Evolutionary conservation across 352 stramenopile genomes (phyloP).

Genomic region (Globisporangium viniferum): DNA sequence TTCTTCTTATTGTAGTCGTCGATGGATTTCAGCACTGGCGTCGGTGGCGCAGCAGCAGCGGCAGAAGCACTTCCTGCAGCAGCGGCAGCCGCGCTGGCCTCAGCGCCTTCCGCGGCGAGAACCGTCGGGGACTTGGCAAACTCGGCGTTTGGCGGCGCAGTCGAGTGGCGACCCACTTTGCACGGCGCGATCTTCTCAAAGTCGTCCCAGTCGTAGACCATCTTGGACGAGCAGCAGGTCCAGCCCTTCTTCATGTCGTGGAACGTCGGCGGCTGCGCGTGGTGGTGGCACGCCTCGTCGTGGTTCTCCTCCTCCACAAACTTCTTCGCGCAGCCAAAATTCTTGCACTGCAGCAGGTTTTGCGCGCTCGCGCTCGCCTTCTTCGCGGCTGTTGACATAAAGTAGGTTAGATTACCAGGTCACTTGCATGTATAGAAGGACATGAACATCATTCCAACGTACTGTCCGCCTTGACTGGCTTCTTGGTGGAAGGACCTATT

Average conservation of each 20-base stretch:
- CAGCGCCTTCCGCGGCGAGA: slow-evolving; percentile 49
- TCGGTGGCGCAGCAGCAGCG: slow-evolving; percentile 18
- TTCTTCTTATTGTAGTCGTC: slow-evolving; percentile 92
- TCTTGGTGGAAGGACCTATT: slow-evolving; percentile 44
- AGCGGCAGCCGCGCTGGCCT: slow-evolving; percentile 13
- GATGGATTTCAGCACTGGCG: slow-evolving; percentile 85
- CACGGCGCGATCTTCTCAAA: slow-evolving; percentile 89
- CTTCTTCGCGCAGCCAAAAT: slow-evolving; percentile 83
- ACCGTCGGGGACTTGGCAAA: slow-evolving; percentile 85
- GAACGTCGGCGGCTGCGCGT: slow-evolving; percentile 80
- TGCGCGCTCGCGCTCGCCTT: slow-evolving; percentile 10
- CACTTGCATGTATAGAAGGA: neutral
- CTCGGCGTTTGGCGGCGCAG: slow-evolving; percentile 55
- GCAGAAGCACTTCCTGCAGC: slow-evolving; percentile 14
- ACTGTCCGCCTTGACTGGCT: slow-evolving; percentile 41
- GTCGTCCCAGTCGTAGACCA: slow-evolving; percentile 95
- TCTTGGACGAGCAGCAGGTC: slow-evolving; percentile 86
- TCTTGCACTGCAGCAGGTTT: slow-evolving; percentile 79
- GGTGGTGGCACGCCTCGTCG: slow-evolving; percentile 71
- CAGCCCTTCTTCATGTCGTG: slow-evolving; percentile 91
- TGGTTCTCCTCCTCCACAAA: slow-evolving; percentile 78
- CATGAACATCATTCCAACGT: slow-evolving; percentile 18
- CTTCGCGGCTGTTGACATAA: neutral
- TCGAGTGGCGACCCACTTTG: slow-evolving; percentile 67
- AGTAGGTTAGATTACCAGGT: neutral